Percentiles rank a stretch among this genome's conserved stretches.
phyloP scores from a whole-genome alignment of 140 eudicot genomes.

The Oenanthe javanica region DNA sequence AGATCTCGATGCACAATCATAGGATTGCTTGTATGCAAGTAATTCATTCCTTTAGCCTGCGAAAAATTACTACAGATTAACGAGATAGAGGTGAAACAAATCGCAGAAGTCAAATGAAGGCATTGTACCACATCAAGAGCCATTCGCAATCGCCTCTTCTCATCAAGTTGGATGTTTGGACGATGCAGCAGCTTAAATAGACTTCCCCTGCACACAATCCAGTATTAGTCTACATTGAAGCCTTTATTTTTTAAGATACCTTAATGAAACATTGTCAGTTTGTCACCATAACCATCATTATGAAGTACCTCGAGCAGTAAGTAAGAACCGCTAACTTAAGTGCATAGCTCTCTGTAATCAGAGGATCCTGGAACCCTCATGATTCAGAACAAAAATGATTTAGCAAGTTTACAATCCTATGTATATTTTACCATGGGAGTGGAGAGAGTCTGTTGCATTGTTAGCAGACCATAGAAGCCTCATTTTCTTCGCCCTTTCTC shows the following conservation, averaged over 20 bases:
- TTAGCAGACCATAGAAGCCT: too few species aligned
- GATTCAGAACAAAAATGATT: not conserved
- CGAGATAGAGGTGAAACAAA: not conserved
- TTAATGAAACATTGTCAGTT: not conserved
- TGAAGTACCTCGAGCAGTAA: not conserved
- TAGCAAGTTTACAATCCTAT: not conserved
- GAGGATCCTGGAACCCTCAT: not conserved
- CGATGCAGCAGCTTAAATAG: conserved; percentile 78
- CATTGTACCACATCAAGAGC: conserved; percentile 83
- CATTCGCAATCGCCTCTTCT: conserved; percentile 79
- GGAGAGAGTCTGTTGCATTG: too few species aligned
- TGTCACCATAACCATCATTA: not conserved
- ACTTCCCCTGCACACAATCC: conserved; percentile 66
- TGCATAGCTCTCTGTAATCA: not conserved
- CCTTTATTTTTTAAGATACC: not conserved
- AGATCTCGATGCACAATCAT: conserved; percentile 92
- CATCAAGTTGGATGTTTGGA: conserved; percentile 70
- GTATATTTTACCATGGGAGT: not conserved
- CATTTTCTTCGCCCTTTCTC: too few species aligned
- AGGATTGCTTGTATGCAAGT: conserved; percentile 91
- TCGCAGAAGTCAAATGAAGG: not conserved
- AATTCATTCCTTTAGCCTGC: conserved; percentile 99
- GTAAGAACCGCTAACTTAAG: not conserved
- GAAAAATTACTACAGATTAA: conserved; percentile 7
- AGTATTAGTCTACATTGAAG: not conserved